Base-by-base conservation (phyloP, 345 rosid genomes). In the Diplotaxis tenuifolia region DNA sequence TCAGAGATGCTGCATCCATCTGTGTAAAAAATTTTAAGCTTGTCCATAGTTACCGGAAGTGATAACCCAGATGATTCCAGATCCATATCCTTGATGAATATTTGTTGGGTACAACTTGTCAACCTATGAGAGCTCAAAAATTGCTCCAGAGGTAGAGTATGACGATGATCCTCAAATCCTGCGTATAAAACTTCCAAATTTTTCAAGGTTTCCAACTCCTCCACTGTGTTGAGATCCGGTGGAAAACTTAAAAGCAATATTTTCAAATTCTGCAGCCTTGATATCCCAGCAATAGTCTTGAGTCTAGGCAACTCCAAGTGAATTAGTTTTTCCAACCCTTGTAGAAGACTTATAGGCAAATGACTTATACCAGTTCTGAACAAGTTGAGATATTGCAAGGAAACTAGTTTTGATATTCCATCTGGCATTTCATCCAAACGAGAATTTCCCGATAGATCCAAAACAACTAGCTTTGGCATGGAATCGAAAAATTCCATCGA, bases 391-490 rank as follows among this genome's bases (percentile, higher is more conserved):
- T 70, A 74, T 21, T 29, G 70, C 71, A 58, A 68, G 2, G 67
- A 75, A 36, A 31, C 42, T 16, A 72, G 12, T 1, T 32, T 3
- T 10, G 81, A 78, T 55, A 73, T 56, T 32, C 9, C 62, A 0
- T 52, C 19, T 0, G 75, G 68, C 6, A 73, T 11, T 32, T 31
- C 65, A 3, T 0, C 0, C 11, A 67, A 23, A 0, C 8, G 5
- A 0, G 1, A 0, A 15, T 79, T 80, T 6, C 1, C 0, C 1
- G 83, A 80, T 31, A 83, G 63, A 53, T 83, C 76, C 74, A 80
- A 57, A 42, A 78, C 82, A 64, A 1, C 45, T 28, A 83, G 40
- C 50, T 15, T 50, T 20, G 78, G 78, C 86, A 83, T 83, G 23
- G n/a, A 80, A 3, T 27, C 49, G 62, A 80, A 80, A 65, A 74